phyloP scores from a whole-genome alignment of 2,329 filamentous ascomycete genomes.

The Aspergillus alliaceus region DNA sequence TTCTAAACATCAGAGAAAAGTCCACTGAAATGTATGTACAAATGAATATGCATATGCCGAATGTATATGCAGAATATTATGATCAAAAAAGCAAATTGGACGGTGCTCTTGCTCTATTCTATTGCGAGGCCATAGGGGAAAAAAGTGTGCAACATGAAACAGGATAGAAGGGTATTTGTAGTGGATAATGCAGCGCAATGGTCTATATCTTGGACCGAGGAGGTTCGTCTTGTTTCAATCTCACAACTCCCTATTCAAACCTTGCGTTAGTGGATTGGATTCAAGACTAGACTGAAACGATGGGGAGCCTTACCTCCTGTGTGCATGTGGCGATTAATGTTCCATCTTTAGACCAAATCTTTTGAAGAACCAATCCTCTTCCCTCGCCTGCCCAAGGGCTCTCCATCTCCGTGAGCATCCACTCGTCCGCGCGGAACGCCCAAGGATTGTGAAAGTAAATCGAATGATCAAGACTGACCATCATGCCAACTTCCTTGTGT shows the following conservation, averaged over 20 bases:
- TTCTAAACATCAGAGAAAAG: neutral
- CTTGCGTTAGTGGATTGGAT: conserved; percentile 14
- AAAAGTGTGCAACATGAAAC: neutral
- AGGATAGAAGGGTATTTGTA: neutral
- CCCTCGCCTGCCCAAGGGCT: conserved; percentile 54
- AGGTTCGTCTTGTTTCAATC: conserved; percentile 45
- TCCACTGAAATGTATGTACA: neutral
- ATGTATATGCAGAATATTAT: neutral
- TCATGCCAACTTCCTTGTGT: conserved; percentile 47
- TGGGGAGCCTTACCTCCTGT: conserved; percentile 46
- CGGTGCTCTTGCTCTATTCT: neutral
- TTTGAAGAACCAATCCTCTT: conserved; percentile 49
- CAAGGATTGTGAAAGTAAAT: conserved; percentile 54
- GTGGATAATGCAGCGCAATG: neutral
- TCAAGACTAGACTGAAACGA: neutral
- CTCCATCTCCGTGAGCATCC: conserved; percentile 52
- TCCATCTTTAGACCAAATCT: conserved; percentile 51
- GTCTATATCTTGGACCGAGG: conserved; percentile 32
- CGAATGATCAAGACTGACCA: conserved; percentile 52
- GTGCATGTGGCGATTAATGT: conserved; percentile 51
- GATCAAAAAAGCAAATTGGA: neutral
- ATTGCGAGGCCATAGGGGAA: too few species aligned
- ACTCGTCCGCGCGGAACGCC: conserved; percentile 51
- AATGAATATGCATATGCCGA: neutral
- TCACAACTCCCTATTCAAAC: conserved; percentile 42